Evolutionary conservation across 371 early-diverging fungal species (phyloP), one percentile per base, ranked within the genome.

Genomic region (Rhizopus delemar): DNA sequence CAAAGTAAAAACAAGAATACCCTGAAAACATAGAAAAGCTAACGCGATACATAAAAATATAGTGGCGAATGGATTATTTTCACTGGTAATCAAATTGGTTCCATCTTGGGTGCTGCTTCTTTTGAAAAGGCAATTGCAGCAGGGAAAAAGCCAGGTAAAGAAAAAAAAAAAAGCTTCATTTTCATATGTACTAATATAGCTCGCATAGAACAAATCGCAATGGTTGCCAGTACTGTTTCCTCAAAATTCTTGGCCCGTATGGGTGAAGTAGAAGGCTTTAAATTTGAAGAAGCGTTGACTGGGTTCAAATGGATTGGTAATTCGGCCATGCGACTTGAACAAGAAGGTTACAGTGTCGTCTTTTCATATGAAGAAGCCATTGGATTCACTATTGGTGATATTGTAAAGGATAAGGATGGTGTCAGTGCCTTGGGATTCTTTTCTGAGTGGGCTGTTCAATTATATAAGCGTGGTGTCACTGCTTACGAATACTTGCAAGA

Each of bases 231-330:
- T 61, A 88, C 95, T 0, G 96, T 96, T 2, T 94, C 93, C 2
- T 93, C 93, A 33, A 90, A 87, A 56, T 90, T 97, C 85, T 79
- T 96, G 51, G 76, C 79, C 48, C 80, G 79, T 41, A 86, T 96
- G 80, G 92, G 90, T 0, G 73, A 81, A 49, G 75, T 72, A 1
- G 92, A 93, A 61, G 93, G 94, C 3, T 86, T 94, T 64, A 75
- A 75, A 51, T 93, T 91, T 73, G 91, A 89, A 59, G 96, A 95
- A 65, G 92, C 96, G 4, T 74, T 96, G 55, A 97, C 97, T 31
- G 97, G 97, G 8, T 97, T 97, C 82, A 97, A 97, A 70, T 96
- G 94, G 93, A 86, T 97, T 58, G 93, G 93, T 16, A 96, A 95
- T 73, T 77, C 83, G 36, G 88, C 92, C 11, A 81, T 89, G 60